Conservation (phyloP, 345 rosid genomes). For the Xanthoceras sorbifolium region DNA sequence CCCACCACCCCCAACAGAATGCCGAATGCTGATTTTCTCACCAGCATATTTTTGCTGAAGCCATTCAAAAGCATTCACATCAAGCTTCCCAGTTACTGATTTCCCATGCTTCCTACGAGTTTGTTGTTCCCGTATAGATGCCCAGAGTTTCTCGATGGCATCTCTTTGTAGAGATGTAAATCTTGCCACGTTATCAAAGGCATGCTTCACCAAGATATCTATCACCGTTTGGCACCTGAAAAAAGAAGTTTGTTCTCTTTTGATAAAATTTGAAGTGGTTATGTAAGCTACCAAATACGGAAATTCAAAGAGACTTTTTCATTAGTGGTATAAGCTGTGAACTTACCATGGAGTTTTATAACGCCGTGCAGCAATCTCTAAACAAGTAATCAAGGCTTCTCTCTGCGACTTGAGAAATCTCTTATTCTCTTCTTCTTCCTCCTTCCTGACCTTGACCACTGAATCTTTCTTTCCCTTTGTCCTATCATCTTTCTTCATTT, state of each 20-base stretch:
- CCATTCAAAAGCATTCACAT: constrained; percentile 82
- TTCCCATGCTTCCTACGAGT: constrained; percentile 89
- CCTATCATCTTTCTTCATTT: constrained; percentile 59
- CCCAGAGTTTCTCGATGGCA: constrained; percentile 88
- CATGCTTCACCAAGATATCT: constrained; percentile 95
- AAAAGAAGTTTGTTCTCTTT: not conserved
- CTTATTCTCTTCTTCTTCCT: constrained; percentile 59
- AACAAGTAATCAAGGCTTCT: constrained; percentile 79
- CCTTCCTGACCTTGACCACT: constrained; percentile 39
- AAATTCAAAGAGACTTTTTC: not conserved
- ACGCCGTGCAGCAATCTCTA: constrained; percentile 91
- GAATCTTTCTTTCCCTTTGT: constrained; percentile 57
- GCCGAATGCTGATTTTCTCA: constrained; percentile 90
- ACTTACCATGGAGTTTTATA: constrained; percentile 82
- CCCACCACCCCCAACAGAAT: constrained; percentile 82
- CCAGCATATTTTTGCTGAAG: constrained; percentile 83
- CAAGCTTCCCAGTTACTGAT: constrained; percentile 86
- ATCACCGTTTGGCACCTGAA: constrained; percentile 95
- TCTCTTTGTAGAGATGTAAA: constrained; percentile 81
- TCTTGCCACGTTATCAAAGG: constrained; percentile 72
- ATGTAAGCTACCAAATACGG: not conserved
- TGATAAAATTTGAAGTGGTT: not conserved
- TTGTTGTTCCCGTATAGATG: constrained; percentile 81
- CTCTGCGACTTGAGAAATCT: constrained; percentile 72
- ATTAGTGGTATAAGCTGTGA: not conserved